Conservation (phyloP, 352 stramenopile species). For the Chrysophaeum taylorii region DNA sequence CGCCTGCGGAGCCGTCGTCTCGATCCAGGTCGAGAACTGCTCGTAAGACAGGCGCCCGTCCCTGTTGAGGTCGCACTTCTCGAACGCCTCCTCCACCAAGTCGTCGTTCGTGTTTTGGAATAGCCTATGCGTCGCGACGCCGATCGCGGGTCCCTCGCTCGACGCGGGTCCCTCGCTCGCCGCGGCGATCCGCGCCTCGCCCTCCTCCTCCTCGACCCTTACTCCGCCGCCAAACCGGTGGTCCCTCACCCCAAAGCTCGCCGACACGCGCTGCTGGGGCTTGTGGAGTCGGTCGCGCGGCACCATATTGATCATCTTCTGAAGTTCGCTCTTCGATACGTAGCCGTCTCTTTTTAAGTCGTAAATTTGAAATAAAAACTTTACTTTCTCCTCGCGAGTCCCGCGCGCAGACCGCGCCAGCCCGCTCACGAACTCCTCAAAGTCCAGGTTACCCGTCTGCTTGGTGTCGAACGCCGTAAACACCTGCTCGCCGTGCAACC, state of each 20-base stretch:
- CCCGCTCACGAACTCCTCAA: conserved; percentile 78
- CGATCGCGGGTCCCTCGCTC: no score
- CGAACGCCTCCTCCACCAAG: conserved; percentile 65
- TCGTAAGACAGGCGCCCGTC: conserved; percentile 64
- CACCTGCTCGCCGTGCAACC: conserved; percentile 52
- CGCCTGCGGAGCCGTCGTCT: conserved; percentile 51
- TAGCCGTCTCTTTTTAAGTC: conserved; percentile 49
- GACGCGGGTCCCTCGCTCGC: no score
- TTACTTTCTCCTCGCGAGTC: conserved; percentile 71
- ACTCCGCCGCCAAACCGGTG: no score
- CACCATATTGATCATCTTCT: conserved; percentile 67
- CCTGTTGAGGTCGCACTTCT: conserved; percentile 66
- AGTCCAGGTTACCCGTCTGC: conserved; percentile 64
- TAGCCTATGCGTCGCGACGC: no score
- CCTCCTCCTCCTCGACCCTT: no score
- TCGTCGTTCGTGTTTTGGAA: conserved; percentile 55
- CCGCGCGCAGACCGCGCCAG: conserved; percentile 65
- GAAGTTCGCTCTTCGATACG: conserved; percentile 43
- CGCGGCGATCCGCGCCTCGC: no score
- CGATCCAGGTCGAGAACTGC: conserved; percentile 68
- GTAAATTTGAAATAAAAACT: conserved; percentile 83
- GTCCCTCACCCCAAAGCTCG: no score
- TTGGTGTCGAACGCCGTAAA: conserved; percentile 82
- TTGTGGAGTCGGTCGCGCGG: background rate
- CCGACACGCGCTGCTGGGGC: no score